Base-by-base conservation (phyloP, 345 rosid species). In the Noccaea caerulescens region DNA sequence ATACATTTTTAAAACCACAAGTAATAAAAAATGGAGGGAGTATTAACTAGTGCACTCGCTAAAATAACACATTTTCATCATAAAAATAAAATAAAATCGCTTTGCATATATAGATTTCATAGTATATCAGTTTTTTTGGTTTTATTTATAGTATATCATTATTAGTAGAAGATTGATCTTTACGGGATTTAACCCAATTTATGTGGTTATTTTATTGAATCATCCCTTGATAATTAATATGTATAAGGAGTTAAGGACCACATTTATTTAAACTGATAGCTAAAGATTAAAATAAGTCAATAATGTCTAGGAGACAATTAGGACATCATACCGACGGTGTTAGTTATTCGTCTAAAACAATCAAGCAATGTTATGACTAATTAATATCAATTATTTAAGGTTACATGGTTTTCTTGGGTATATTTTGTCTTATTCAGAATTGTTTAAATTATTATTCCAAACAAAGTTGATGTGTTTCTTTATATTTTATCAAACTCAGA, bases 351-450 rank as follows among this genome's bases (percentile, higher is more conserved):
- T 60, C 43, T 16, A 59, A 39, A 66, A 58, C 49, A 39, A 58
- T 56, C 55, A 70, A 69, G 18, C 66, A n/a, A 71, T 13, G 59
- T 30, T 59, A 30, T 38, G 60, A 70, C 18, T 47, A 58, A 47
- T 46, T 10, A 59, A 37, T 37, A 47, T 11, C 39, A 58, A 47
- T 46, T 8, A 44, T 20, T 36, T 10, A 18, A 67, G 45, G 53
- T 37, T 50, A 52, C 39, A 52, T 38, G 49, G 10, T 49, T 50
- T 33, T 47, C 16, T 18, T 42, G 12, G 8, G 16, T 27, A 39
- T 45, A 38, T 20, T 45, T 2, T 47, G n/a, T 42, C 39, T 56
- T 20, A 12, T 56, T 43, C 1, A 4, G 6, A 23, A 20, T 10
- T 6, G 10, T 11, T 58, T 10, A 6, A 20, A 25, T 57, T 18